A percentile compares a stretch with the other conserved stretches of the same genome.
Evolutionary conservation across 352 stramenopile species (phyloP).

Genomic region (Phytophthora agathidicida): DNA sequence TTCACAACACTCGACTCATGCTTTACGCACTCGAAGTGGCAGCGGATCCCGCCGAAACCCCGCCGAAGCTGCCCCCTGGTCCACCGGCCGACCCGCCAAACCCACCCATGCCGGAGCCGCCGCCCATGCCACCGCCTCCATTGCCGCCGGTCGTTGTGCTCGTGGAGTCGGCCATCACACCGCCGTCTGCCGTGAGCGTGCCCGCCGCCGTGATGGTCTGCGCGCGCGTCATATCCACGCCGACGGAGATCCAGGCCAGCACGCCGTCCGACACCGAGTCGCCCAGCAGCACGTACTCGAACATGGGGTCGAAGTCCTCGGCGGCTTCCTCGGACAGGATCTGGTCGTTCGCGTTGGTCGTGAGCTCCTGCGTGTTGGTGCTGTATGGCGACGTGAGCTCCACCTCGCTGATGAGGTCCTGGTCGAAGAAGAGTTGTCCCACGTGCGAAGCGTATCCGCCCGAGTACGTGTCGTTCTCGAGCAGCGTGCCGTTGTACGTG

Average conservation of each 20-base stretch:
- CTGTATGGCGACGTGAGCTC: slow-evolving; percentile 8
- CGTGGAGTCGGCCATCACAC: slow-evolving; percentile 15
- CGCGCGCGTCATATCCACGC: slow-evolving; percentile 26
- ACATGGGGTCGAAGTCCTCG: slow-evolving; percentile 32
- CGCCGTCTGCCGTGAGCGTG: no score
- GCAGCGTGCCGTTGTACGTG: slow-evolving; percentile 32
- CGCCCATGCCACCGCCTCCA: slow-evolving; percentile 6
- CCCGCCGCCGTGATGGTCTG: no score
- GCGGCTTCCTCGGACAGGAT: slow-evolving; percentile 35
- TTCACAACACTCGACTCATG: no score
- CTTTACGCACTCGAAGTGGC: no score
- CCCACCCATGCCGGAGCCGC: slow-evolving; percentile 7
- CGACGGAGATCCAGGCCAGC: no score
- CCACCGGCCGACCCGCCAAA: slow-evolving; percentile 19
- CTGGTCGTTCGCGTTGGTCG: slow-evolving; percentile 29
- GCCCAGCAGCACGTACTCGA: slow-evolving; percentile 37
- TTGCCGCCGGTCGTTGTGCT: neutral
- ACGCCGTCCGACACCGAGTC: no score
- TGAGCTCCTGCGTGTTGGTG: slow-evolving; percentile 31
- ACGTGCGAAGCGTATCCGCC: slow-evolving; percentile 12
- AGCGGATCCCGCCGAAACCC: neutral
- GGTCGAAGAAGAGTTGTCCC: slow-evolving; percentile 27
- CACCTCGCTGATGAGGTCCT: slow-evolving; percentile 24
- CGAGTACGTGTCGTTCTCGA: slow-evolving; percentile 28
- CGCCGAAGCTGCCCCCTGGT: slow-evolving; percentile 7